Conservation (phyloP, 106 monocot genomes). For the Dendrobium nobile region DNA sequence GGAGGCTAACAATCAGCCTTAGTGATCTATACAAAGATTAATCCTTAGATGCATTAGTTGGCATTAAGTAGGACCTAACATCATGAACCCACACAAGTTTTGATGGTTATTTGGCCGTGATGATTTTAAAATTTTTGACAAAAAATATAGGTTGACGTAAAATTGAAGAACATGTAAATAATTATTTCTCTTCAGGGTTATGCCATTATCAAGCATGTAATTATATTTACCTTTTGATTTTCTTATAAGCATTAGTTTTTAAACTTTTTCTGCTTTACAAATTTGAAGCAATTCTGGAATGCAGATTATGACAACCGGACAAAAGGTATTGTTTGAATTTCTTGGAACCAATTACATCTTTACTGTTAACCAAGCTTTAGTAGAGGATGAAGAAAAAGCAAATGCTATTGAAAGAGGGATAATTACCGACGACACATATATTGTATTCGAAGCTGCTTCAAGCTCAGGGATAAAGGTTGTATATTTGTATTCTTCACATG, state of each 20-base stretch:
- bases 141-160: not conserved
- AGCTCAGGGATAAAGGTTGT: conserved; percentile 93
- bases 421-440: conserved; percentile 65
- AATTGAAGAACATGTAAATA: not conserved
- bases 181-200: not conserved
- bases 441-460: conserved; percentile 79
- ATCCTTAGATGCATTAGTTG: too few relatives aligned
- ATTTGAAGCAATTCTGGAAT: conserved; percentile 9
- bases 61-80: not conserved
- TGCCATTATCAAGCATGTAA: not conserved
- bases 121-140: not conserved
- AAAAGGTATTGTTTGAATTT: conserved; percentile 77
- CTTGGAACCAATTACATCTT: conserved; percentile 79
- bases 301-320: conserved; percentile 91
- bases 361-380: conserved; percentile 80
- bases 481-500: not conserved
- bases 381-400: conserved; percentile 62
- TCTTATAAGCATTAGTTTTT: not conserved
- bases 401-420: conserved; percentile 46
- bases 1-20: too few relatives aligned
- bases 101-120: not conserved
- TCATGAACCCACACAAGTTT: not conserved
- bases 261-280: not conserved
- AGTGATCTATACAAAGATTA: too few relatives aligned
- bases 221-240: not conserved